These are phyloP conservation scores for Microcyclospora tardicrescens DNA, from an alignment of 2,329 filamentous ascomycete species.

Conservation along the genomic window DNA sequence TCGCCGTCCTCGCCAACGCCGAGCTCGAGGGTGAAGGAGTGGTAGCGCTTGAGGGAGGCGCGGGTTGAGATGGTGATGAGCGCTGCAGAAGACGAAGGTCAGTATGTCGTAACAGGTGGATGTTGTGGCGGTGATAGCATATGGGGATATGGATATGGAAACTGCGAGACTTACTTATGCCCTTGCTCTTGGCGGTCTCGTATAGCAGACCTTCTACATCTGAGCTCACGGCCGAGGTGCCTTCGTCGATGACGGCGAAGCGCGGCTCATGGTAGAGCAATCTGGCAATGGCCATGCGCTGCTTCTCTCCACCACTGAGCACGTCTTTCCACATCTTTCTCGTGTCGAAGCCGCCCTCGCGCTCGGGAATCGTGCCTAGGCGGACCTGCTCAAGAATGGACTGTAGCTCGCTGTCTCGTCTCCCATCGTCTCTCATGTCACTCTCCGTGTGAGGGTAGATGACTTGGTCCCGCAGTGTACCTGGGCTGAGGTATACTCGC, in stretches of 20 bases:
- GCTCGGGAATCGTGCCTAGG: slow-evolving; percentile 76
- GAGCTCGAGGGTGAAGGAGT: slow-evolving; percentile 78
- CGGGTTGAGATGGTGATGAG: slow-evolving; percentile 93
- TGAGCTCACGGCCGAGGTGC: slow-evolving; percentile 82
- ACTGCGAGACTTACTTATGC: slow-evolving; percentile 59
- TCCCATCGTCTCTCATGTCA: slow-evolving; percentile 76
- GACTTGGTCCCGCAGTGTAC: slow-evolving; percentile 89
- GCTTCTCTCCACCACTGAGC: slow-evolving; percentile 93
- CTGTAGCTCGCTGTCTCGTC: slow-evolving; percentile 65
- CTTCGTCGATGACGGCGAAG: slow-evolving; percentile 91
- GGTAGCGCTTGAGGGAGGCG: slow-evolving; percentile 88
- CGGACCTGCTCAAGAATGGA: slow-evolving; percentile 68
- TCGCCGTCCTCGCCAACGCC: slow-evolving; percentile 69
- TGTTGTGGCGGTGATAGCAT: background rate
- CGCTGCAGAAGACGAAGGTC: slow-evolving; percentile 34
- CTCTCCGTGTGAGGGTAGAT: slow-evolving; percentile 93
- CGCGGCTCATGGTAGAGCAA: slow-evolving; percentile 88
- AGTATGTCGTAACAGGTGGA: background rate
- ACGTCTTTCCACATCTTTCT: slow-evolving; percentile 98
- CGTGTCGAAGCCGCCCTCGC: slow-evolving; percentile 93
- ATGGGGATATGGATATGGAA: background rate
- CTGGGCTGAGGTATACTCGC: slow-evolving; percentile 79
- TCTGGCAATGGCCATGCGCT: slow-evolving; percentile 81
- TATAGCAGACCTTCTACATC: slow-evolving; percentile 93
- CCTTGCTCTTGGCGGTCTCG: slow-evolving; percentile 80